Evolutionary conservation across 768 basidiomycete species (phyloP).

Genomic region (Megacollybia marginata): DNA sequence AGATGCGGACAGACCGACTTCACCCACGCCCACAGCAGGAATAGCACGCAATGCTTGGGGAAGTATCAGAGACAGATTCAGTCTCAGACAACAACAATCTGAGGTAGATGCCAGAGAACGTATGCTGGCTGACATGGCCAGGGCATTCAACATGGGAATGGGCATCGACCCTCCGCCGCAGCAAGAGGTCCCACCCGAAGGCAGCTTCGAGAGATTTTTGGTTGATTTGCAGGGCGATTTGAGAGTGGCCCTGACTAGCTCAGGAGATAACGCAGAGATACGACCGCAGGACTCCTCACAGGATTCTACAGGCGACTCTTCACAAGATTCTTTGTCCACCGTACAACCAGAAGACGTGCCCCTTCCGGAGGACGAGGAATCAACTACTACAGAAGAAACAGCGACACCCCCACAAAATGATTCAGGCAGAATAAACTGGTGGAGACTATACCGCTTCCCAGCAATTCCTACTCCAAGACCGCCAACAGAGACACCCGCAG

Average conservation of each 20-base stretch:
- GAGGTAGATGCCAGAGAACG: constrained; percentile 51
- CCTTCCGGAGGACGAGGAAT: background rate
- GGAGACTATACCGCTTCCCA: constrained; percentile 79
- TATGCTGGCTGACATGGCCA: constrained; percentile 76
- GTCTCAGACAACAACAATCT: constrained; percentile 29
- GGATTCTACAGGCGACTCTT: background rate
- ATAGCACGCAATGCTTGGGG: constrained; percentile 54
- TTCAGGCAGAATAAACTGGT: constrained; percentile 60
- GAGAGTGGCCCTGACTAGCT: constrained; percentile 44
- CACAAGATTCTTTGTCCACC: too few relatives aligned
- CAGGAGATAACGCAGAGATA: constrained; percentile 14
- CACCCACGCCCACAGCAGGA: constrained; percentile 41
- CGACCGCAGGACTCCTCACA: constrained; percentile 4
- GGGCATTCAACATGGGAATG: constrained; percentile 71
- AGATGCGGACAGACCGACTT: constrained; percentile 13
- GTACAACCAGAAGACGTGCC: background rate
- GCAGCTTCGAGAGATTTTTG: constrained; percentile 77
- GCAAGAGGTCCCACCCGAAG: constrained; percentile 35
- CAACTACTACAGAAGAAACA: background rate
- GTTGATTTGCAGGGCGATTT: constrained; percentile 73
- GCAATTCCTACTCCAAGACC: constrained; percentile 42
- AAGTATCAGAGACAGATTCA: constrained; percentile 60
- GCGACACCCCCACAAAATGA: background rate
- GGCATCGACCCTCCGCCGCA: constrained; percentile 23
- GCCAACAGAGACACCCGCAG: constrained; percentile 12